Evolutionary conservation across 352 stramenopile genomes (phyloP), one percentile per base, ranked within the genome.

Genomic region (Globisporangium carolinianum): DNA sequence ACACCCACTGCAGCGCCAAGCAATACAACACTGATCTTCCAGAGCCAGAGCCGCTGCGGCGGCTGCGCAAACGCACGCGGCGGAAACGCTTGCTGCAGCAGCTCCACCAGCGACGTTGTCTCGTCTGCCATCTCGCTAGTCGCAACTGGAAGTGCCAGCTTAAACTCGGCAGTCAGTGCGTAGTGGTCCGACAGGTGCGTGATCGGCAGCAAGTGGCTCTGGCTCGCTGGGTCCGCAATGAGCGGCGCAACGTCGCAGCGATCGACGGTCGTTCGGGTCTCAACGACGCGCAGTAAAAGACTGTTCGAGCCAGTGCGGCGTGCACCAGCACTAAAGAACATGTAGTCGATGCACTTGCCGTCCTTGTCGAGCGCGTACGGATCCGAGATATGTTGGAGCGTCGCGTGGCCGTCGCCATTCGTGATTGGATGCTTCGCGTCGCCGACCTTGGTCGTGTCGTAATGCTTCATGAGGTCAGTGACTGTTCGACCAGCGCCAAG

Each of bases 271-370:
- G 81, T 89, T 2, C 61, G 55, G 9, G 71, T 61, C 17, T 76
- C 58, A 9, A 86, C 57, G 5, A 89, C 58, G 3, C 57, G 65
- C 38, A 89, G 65, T 57, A 66, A 67, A 35, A 79, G 82, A 24
- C 57, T 70, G 4, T 59, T 57, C n/a, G 50, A 38, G 50, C 42
- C 48, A 18, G 54, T 12, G 57, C 50, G 57, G 11, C 66, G 67
- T 17, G 75, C 71, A 0, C 66, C 66, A 0, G 79, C 72, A 47
- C 79, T 76, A 64, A 87, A 86, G 57, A 93, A 91, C 69, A 93
- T 80, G 63, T 89, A 93, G 71, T 93, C 83, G 57, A 93, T 93
- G 62, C 83, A 93, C 57, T 93, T 93, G 68, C 83, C 83, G 53
- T 86, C 71, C 45, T 79, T 83, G 9, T 87, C 64, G 1, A 52